Evolutionary conservation across 306 rosid genomes (phyloP), one percentile per base, ranked within the genome.

Genomic region (Fragaria nilgerrensis): DNA sequence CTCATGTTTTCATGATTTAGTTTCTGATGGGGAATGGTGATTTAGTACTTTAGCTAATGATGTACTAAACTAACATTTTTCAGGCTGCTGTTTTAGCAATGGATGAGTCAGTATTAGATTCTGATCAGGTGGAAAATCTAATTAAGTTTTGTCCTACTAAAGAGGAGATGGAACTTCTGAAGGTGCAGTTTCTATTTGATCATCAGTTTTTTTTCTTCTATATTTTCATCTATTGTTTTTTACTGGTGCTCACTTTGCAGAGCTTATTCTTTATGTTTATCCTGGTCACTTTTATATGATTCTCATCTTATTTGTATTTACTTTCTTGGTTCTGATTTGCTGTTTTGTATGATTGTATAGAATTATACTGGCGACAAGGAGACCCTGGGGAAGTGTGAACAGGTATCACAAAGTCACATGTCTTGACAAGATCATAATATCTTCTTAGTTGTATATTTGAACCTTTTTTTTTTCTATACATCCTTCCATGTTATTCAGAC

Each of bases 81-180:
- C 87, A 96, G 99, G 98, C 99, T 77, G 96, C 97, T 14, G 93
- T 92, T 50, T 85, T 92, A 66, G 93, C 97, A 82, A 72, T 96
- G 98, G 96, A 96, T 84, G 97, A 89, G 44, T 88, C 99, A 3
- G 90, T 88, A 82, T 87, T 96, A 84, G 98, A 96, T 75, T 88
- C 85, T 86, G 99, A 96, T 81, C 98, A 96, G 85, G 98, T 96
- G 88, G 99, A 96, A 64, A 96, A 91, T 87, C 96, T 96, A 41
- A 87, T 89, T 44, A 96, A 91, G 84, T 96, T 89, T 87, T 96
- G 99, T 81, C 99, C 99, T 52, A 92, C 99, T 72, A 92, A 92
- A 83, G 99, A 96, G 78, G 99, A 96, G 85, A 96, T 92, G 96
- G 98, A 96, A 68, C 97, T 91, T 84, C 88, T 96, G 79, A 96